A percentile compares a stretch with the other conserved stretches of the same genome.
Evolutionary conservation across 1,139 yeast genomes (phyloP).

Genomic region (Taphrina deformans): DNA sequence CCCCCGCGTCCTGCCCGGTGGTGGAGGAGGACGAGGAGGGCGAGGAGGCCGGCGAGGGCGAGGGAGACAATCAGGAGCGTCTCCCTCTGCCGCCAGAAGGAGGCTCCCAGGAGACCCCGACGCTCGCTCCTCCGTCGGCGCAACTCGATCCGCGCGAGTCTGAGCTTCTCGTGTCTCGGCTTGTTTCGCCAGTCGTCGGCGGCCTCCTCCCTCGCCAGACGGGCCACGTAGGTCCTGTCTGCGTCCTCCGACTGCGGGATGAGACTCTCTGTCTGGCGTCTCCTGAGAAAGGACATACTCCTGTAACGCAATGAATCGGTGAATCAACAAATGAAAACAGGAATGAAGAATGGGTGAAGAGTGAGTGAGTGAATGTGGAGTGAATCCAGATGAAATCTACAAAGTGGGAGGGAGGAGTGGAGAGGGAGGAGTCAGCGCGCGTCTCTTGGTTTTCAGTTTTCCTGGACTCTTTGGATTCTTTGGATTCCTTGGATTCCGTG

Average conservation of each 20-base stretch:
- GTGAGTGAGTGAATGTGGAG: conserved; percentile 1
- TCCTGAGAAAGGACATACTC: conserved; percentile 7
- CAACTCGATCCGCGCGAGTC: conserved; percentile 18
- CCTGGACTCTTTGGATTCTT: too few relatives aligned
- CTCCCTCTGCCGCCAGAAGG: conserved; percentile 4
- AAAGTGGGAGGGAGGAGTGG: background rate
- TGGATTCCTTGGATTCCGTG: too few relatives aligned
- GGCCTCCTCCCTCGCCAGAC: conserved; percentile 17
- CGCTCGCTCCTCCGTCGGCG: conserved; percentile 2
- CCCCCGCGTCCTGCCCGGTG: background rate
- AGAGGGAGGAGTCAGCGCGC: too few relatives aligned
- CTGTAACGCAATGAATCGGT: background rate
- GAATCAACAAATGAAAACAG: background rate
- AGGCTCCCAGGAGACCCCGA: background rate
- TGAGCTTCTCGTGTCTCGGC: conserved; percentile 15
- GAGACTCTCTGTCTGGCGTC: background rate
- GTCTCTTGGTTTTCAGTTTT: too few relatives aligned
- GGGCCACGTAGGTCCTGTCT: conserved; percentile 14
- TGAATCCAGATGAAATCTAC: too few relatives aligned
- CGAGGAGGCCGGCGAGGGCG: background rate
- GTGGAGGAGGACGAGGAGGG: conserved; percentile 15
- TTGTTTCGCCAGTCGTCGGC: conserved; percentile 16
- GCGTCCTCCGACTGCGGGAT: background rate
- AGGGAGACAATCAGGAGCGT: background rate
- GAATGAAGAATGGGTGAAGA: background rate